Evolutionary conservation across 768 basidiomycete genomes (phyloP).

Genomic region (Russula abietina): DNA sequence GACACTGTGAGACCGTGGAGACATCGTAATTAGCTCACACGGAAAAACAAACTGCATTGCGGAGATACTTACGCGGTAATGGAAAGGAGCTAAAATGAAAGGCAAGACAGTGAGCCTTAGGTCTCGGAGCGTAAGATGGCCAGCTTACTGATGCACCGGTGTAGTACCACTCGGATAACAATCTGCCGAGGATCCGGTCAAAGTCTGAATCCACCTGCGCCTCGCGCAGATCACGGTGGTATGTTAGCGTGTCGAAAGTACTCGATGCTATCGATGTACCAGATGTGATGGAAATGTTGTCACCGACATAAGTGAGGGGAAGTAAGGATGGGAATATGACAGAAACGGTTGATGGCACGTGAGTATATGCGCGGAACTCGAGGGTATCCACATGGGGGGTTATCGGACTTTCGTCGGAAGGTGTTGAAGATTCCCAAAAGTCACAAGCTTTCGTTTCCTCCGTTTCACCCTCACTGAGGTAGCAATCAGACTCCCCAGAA

Average conservation of each 20-base stretch:
- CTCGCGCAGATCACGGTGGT: constrained; percentile 49
- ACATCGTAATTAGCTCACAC: constrained; percentile 2
- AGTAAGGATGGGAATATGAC: constrained; percentile 23
- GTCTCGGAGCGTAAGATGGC: background rate
- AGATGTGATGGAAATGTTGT: constrained; percentile 33
- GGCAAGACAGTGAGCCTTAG: background rate
- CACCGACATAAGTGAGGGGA: constrained; percentile 27
- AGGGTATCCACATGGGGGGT: constrained; percentile 17
- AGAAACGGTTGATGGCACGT: constrained; percentile 2
- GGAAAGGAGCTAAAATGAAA: constrained; percentile 45
- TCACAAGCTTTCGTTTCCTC: constrained; percentile 24
- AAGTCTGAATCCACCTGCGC: constrained; percentile 45
- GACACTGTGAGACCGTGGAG: constrained; percentile 28
- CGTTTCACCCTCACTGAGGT: constrained; percentile 27
- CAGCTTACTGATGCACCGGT: constrained; percentile 53
- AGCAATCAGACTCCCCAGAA: constrained; percentile 39
- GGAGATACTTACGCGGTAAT: constrained; percentile 45
- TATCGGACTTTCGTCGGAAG: constrained; percentile 10
- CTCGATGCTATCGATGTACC: constrained; percentile 33
- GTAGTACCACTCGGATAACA: constrained; percentile 61
- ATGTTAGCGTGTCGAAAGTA: constrained; percentile 45
- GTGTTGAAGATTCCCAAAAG: constrained; percentile 9
- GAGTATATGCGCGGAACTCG: constrained; percentile 6
- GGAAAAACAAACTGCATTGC: background rate
- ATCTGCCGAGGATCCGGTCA: constrained; percentile 42